Percentiles rank a stretch among this genome's conserved stretches.
phyloP scores from a whole-genome alignment of 352 stramenopile species.

The Phytophthora europaea region DNA sequence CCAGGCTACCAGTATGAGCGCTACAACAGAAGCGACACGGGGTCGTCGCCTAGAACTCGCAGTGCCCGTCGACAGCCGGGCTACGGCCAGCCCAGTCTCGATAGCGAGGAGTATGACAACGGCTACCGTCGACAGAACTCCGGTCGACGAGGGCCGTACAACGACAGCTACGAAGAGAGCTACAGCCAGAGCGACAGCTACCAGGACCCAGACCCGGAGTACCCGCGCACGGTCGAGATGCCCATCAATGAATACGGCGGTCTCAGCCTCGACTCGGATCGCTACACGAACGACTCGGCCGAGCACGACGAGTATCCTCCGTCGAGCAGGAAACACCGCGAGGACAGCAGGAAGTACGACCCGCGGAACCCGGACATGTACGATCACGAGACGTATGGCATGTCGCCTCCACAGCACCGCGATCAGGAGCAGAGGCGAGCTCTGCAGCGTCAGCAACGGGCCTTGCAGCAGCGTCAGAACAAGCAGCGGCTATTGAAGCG shows the following conservation, averaged over 20 bases:
- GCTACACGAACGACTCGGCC: slow-evolving; percentile 29
- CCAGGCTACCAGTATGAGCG: slow-evolving; percentile 43
- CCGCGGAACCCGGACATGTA: slow-evolving; percentile 40
- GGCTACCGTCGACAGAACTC: slow-evolving; percentile 21
- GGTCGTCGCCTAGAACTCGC: slow-evolving; percentile 24
- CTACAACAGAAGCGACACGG: slow-evolving; percentile 30
- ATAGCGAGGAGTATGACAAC: slow-evolving; percentile 30
- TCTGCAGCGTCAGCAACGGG: slow-evolving; percentile 44
- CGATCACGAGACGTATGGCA: slow-evolving; percentile 30
- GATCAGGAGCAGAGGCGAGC: slow-evolving; percentile 34
- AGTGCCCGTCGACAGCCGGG: slow-evolving; percentile 7
- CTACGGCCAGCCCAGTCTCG: slow-evolving; percentile 11
- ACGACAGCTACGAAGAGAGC: slow-evolving; percentile 29
- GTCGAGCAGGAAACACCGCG: slow-evolving; percentile 20
- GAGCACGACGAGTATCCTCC: slow-evolving; percentile 32
- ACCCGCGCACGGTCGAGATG: slow-evolving; percentile 33
- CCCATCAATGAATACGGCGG: slow-evolving; percentile 21
- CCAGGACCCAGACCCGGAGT: slow-evolving; percentile 37
- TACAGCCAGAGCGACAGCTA: slow-evolving; percentile 36
- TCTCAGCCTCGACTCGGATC: slow-evolving; percentile 26
- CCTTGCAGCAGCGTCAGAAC: slow-evolving; percentile 38
- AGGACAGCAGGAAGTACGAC: slow-evolving; percentile 36
- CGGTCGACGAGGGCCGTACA: slow-evolving; percentile 21
- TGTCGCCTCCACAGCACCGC: slow-evolving; percentile 27
- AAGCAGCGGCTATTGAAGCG: slow-evolving; percentile 38